These are phyloP conservation scores for Halenospora varia DNA, from an alignment of 495 filamentous ascomycete genomes.

Conservation along the genomic window DNA sequence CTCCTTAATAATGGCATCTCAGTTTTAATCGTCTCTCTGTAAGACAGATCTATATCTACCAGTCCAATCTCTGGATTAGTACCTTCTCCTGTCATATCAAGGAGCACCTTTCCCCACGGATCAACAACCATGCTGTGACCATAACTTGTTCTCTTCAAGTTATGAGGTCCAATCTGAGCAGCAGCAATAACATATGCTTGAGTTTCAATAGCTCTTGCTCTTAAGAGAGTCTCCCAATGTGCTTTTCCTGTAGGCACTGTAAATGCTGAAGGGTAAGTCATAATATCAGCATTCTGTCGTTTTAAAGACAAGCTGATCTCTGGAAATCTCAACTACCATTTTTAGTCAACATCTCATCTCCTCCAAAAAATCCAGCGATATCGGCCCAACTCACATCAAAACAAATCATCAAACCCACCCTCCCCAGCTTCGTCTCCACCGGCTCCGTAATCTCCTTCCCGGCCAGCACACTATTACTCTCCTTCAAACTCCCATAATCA, in stretches of 20 bases:
- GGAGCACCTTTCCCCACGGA: slow-evolving; percentile 80
- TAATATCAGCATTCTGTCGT: slow-evolving; percentile 61
- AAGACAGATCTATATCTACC: slow-evolving; percentile 42
- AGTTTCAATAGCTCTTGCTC: slow-evolving; percentile 84
- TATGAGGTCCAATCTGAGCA: slow-evolving; percentile 78
- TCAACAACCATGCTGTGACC: slow-evolving; percentile 84
- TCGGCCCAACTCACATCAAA: slow-evolving; percentile 64
- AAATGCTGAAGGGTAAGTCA: slow-evolving; percentile 89
- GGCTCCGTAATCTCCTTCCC: slow-evolving; percentile 59
- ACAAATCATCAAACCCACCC: slow-evolving; percentile 76
- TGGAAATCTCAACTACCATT: slow-evolving; percentile 63
- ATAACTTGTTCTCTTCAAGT: slow-evolving; percentile 76
- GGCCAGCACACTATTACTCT: slow-evolving; percentile 60
- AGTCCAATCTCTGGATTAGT: slow-evolving; percentile 41
- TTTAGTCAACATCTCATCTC: background rate
- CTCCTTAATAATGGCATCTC: slow-evolving; percentile 61
- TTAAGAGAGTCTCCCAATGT: slow-evolving; percentile 78
- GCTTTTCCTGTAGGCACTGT: slow-evolving; percentile 81
- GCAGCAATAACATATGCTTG: slow-evolving; percentile 86
- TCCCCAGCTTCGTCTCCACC: slow-evolving; percentile 67
- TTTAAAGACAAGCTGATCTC: slow-evolving; percentile 67
- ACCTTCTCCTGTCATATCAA: slow-evolving; percentile 53
- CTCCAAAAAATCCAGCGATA: background rate
- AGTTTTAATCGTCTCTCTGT: slow-evolving; percentile 44
- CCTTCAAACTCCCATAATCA: slow-evolving; percentile 66